phyloP scores from a whole-genome alignment of 2,329 filamentous ascomycete species.

The Emmonsiellopsis sp. region DNA sequence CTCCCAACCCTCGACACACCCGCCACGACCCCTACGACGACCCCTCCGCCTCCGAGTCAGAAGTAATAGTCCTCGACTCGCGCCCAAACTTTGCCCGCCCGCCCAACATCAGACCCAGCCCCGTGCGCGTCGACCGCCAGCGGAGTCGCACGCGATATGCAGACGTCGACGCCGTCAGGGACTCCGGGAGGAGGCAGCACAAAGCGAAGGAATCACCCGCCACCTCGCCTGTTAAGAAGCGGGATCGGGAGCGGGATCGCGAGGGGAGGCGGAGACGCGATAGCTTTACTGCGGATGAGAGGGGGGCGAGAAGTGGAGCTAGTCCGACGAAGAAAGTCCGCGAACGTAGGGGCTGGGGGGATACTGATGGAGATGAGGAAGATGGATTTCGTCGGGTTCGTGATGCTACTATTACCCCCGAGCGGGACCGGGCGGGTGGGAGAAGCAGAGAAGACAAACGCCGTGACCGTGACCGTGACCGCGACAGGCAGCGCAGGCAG shows the following conservation, averaged over 20 bases:
- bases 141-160: constrained; percentile 5
- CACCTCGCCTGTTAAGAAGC: constrained; percentile 26
- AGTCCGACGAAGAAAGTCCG: constrained; percentile 17
- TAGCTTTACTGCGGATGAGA: not conserved
- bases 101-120: constrained; percentile 15
- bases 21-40: constrained; percentile 2
- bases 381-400: constrained; percentile 18
- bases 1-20: constrained; percentile 1
- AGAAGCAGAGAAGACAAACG: constrained; percentile 8
- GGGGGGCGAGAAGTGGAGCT: constrained; percentile 17
- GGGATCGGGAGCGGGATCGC: constrained; percentile 23
- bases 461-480: not conserved
- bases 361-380: constrained; percentile 12
- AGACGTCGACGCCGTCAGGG: constrained; percentile 7
- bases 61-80: constrained; percentile 18
- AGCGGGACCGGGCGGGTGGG: constrained; percentile 11
- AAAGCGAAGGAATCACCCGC: constrained; percentile 29
- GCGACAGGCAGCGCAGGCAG: constrained; percentile 5
- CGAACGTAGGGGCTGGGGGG: constrained; percentile 14
- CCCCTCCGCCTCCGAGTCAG: constrained; percentile 8
- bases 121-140: constrained; percentile 6
- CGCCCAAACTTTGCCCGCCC: constrained; percentile 21
- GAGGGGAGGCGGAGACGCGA: constrained; percentile 22
- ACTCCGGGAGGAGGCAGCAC: constrained; percentile 16
- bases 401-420: constrained; percentile 12